These are phyloP conservation scores for Colletotrichum caudatum DNA, from an alignment of 2,329 filamentous ascomycete species.

Conservation along the genomic window DNA sequence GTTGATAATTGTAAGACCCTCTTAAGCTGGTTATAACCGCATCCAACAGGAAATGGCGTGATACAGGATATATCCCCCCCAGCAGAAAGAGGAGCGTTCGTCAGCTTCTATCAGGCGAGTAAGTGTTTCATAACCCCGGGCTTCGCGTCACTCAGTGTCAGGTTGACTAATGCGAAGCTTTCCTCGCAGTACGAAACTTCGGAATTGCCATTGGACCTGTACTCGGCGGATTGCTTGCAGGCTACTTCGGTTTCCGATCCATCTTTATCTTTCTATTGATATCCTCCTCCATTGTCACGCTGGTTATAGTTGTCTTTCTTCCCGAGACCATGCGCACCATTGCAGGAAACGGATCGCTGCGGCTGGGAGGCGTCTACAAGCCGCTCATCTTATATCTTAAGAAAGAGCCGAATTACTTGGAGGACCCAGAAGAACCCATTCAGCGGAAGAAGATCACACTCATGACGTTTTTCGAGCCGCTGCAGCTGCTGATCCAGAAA, in stretches of 20 bases:
- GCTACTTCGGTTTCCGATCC: conserved; percentile 47
- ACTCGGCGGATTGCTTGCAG: conserved; percentile 48
- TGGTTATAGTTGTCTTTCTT: conserved; percentile 45
- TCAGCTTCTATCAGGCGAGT: conserved; percentile 51
- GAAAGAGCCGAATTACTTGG: conserved; percentile 37
- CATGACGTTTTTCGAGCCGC: conserved; percentile 51
- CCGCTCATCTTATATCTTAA: conserved; percentile 43
- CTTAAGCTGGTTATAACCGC: neutral
- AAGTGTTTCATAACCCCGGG: conserved; percentile 19
- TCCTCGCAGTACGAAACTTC: conserved; percentile 46
- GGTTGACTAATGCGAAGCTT: conserved; percentile 20
- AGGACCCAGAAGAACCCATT: conserved; percentile 36
- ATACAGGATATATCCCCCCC: conserved; percentile 50
- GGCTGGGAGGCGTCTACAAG: conserved; percentile 46
- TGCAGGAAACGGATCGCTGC: conserved; percentile 46
- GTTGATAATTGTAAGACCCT: conserved; percentile 2
- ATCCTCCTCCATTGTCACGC: conserved; percentile 17
- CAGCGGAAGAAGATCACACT: conserved; percentile 45
- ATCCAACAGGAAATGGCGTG: conserved; percentile 47
- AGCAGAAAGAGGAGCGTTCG: conserved; percentile 47
- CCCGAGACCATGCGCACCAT: conserved; percentile 48
- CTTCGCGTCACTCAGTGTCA: neutral
- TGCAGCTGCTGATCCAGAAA: conserved; percentile 55
- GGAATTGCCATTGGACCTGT: conserved; percentile 51
- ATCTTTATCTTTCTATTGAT: conserved; percentile 46